Base-by-base conservation (phyloP, 2,329 filamentous ascomycete genomes). In the Rutstroemia sp. region DNA sequence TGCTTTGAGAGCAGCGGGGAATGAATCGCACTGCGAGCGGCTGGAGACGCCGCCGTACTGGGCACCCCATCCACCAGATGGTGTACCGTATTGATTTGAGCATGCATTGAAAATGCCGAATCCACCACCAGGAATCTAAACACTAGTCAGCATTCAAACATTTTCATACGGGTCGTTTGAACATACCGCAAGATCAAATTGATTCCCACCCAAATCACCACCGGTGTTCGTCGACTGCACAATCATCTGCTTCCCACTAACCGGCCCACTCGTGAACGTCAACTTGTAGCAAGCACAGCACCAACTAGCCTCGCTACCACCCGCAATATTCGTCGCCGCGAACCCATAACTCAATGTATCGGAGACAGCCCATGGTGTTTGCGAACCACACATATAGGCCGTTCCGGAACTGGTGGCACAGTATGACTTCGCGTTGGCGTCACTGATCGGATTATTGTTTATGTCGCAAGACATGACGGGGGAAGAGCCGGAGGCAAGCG, bases 221-320 rank as follows among this genome's bases (percentile, higher is more conserved):
- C 81, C 82, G 2, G 82, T 86, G 68, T 85, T 86, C 37, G 80
- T 83, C 8, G 80, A 78, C 66, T 86, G 83, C 16, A 86, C 77
- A 53, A 86, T 73, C 78, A 86, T 82, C 57, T 75, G 79, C 72
- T 86, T 85, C 54, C 82, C 81, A 25, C 72, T 69, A 19, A 81
- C 75, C 5, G 77, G 70, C 5, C 78, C 78, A 44, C 68, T 70
- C 1, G 74, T 78, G 61, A 79, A 78, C 5, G 64, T 67, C 54
- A 66, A 66, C 68, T 80, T 75, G 65, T 84, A 86, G 69, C 83
- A 86, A 50, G 77, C 78, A 67, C 84, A 88, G 72, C 84, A 88
- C 80, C 82, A 85, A n/a, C 71, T 75, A 1, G 73, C 71, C 68
- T 87, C 84, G 2, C 73, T 77, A 42, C 76, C 75, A 21, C 80